Percentiles rank a stretch among this genome's conserved stretches.
These are phyloP conservation scores for Dactylonectria estremocensis DNA, from an alignment of 2,329 filamentous ascomycete species.

Conservation along the genomic window DNA sequence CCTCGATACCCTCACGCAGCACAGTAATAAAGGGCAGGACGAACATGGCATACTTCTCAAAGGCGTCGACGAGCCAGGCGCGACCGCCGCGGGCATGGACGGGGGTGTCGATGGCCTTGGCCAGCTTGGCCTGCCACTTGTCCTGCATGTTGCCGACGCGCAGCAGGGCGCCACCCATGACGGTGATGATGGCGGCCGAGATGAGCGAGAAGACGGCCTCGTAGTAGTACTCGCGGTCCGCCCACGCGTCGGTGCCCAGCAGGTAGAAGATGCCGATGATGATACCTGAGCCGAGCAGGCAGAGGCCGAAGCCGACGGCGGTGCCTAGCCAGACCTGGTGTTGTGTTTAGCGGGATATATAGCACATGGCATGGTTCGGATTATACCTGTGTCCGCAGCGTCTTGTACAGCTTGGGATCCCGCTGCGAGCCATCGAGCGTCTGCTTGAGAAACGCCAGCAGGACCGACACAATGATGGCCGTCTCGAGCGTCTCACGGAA, in stretches of 20 bases:
- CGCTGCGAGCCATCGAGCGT: slow-evolving; percentile 76
- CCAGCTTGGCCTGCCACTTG: slow-evolving; percentile 88
- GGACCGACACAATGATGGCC: slow-evolving; percentile 86
- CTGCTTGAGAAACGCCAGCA: slow-evolving; percentile 88
- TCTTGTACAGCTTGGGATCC: slow-evolving; percentile 76
- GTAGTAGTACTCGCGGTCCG: slow-evolving; percentile 81
- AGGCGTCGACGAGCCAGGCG: slow-evolving; percentile 71
- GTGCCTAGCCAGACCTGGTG: slow-evolving; percentile 71
- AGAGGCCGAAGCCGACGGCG: slow-evolving; percentile 62
- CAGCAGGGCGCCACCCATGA: slow-evolving; percentile 86
- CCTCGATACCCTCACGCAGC: slow-evolving; percentile 87
- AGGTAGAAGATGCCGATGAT: slow-evolving; percentile 82
- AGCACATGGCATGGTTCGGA: too few species aligned
- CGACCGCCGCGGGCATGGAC: slow-evolving; percentile 60
- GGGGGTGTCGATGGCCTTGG: slow-evolving; percentile 74
- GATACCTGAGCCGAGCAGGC: slow-evolving; percentile 74
- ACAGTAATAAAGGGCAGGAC: slow-evolving; percentile 89
- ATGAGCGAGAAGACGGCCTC: slow-evolving; percentile 85
- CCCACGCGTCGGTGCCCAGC: slow-evolving; percentile 78
- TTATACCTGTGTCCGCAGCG: slow-evolving; percentile 75
- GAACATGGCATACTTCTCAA: slow-evolving; percentile 90
- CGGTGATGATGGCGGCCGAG: slow-evolving; percentile 85
- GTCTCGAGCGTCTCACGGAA: slow-evolving; percentile 90
- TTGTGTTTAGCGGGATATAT: slow-evolving; percentile 4
- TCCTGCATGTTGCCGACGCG: slow-evolving; percentile 87